Evolutionary conservation across 1,284 basidiomycete genomes (phyloP), one percentile per base, ranked within the genome.

Genomic region (Leccinum subrobustum): DNA sequence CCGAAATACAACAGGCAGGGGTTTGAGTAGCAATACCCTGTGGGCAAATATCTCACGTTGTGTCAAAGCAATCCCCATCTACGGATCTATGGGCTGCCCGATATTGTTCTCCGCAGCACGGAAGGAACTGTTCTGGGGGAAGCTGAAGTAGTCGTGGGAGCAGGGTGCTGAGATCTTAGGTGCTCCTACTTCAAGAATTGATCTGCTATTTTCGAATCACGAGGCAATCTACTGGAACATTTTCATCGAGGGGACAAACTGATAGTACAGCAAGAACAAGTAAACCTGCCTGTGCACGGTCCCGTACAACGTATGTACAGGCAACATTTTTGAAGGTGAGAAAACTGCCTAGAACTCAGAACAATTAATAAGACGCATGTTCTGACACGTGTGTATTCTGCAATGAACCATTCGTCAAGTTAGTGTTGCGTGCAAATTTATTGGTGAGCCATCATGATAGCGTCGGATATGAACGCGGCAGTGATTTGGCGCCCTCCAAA

Each of bases 401-500:
- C 64, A 74, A 70, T 61, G 63, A 62, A 63, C 66, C 58, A 71
- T 65, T 56, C 53, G 59, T 74, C 48, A 68, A 63, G 66, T 74
- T 61, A 74, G 68, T 55, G 39, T 60, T 55, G 57, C 39, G 47
- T 8, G 57, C 29, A 27, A 52, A 35, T 62, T 78, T 81, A 91
- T 76, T 88, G 87, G 71, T 95, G 92, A 65, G 93, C 92, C 78
- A 92, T 92, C 91, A 96, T 93, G 67, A 96, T 89, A 59, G 92
- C 89, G 71, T 96, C 93, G 61, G 92, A 90, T 69, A 95, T 95
- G 78, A 92, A 95, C 60, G 83, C 75, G 60, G 93, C 95, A 54
- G 88, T 85, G 63, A 97, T 86, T 76, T 91, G 89, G 73, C 88
- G 87, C 57, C 95, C 95, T 63, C 95, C 95, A 71, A 98, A 98